Conservation (phyloP, 2,329 filamentous ascomycete species). For the Lachnellula cervina region DNA sequence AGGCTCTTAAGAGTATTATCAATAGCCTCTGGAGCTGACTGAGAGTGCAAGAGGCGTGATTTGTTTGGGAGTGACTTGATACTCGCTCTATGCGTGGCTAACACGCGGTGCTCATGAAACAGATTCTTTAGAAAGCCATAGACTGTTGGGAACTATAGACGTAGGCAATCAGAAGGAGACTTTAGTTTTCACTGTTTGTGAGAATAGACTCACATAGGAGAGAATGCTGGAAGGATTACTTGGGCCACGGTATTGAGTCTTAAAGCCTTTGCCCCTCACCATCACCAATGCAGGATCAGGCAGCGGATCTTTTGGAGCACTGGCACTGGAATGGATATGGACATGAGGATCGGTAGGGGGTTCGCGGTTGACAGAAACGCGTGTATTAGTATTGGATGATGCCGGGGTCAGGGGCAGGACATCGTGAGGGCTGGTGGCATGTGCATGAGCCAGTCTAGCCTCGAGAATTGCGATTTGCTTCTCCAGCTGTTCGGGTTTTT, state of each 20-base stretch:
- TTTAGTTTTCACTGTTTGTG: neutral
- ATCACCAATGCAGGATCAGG: neutral
- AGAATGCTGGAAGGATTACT: neutral
- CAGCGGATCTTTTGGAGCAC: neutral
- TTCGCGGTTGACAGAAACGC: neutral
- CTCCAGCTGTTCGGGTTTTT: neutral
- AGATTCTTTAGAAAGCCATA: constrained; percentile 7
- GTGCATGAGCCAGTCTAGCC: neutral
- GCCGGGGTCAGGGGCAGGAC: neutral
- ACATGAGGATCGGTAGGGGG: neutral
- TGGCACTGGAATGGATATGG: neutral
- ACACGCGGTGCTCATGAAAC: neutral
- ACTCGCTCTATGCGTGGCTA: neutral
- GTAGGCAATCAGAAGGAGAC: neutral
- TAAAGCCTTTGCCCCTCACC: constrained; percentile 1
- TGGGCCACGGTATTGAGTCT: constrained; percentile 3
- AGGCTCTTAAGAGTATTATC: neutral
- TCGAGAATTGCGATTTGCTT: neutral
- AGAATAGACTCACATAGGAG: neutral
- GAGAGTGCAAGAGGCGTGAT: neutral
- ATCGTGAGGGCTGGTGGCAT: neutral
- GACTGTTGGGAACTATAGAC: neutral
- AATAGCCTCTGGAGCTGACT: neutral
- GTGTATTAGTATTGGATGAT: neutral
- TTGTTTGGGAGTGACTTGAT: neutral